Evolutionary conservation across 495 filamentous ascomycete species (phyloP).

Genomic region (Aspergillus heteromorphus): DNA sequence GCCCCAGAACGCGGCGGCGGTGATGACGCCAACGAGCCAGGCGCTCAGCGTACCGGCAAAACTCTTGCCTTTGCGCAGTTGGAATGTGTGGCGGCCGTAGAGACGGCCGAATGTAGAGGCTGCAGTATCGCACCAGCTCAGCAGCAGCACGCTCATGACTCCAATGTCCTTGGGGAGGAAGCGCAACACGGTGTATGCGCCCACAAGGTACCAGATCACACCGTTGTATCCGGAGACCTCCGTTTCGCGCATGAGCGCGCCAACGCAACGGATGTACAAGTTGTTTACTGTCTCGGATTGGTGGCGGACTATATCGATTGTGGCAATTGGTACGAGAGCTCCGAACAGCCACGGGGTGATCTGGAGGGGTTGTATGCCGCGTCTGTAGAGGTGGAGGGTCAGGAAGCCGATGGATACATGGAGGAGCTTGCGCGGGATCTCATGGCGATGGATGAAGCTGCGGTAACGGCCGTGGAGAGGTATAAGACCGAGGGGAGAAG

Average conservation of each 20-base stretch:
- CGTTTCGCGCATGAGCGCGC: slow-evolving; percentile 92
- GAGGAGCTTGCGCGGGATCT: slow-evolving; percentile 42
- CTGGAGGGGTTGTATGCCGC: slow-evolving; percentile 61
- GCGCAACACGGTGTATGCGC: slow-evolving; percentile 75
- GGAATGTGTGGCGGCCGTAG: slow-evolving; percentile 82
- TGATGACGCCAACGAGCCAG: slow-evolving; percentile 70
- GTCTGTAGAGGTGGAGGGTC: slow-evolving; percentile 74
- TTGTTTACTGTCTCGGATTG: slow-evolving; percentile 74
- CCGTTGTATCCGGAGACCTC: slow-evolving; percentile 92
- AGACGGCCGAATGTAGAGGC: slow-evolving; percentile 87
- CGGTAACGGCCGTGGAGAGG: slow-evolving; percentile 70
- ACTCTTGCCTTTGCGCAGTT: slow-evolving; percentile 81
- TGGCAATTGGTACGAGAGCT: slow-evolving; percentile 82
- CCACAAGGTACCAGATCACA: slow-evolving; percentile 92
- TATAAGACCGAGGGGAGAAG: slow-evolving; percentile 88
- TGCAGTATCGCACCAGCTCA: slow-evolving; percentile 97
- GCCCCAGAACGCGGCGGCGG: slow-evolving; percentile 84
- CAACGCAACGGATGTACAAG: slow-evolving; percentile 76
- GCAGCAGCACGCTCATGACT: slow-evolving; percentile 77
- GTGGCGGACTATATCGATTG: slow-evolving; percentile 77
- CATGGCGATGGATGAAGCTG: slow-evolving; percentile 47
- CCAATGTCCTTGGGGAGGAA: slow-evolving; percentile 95
- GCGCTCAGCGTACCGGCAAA: slow-evolving; percentile 84
- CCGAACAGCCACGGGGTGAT: slow-evolving; percentile 80
- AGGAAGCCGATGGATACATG: slow-evolving; percentile 96